Evolutionary conservation across 257 asterid genomes (phyloP), one percentile per base, ranked within the genome.

Genomic region (Nicotiana attenuata): DNA sequence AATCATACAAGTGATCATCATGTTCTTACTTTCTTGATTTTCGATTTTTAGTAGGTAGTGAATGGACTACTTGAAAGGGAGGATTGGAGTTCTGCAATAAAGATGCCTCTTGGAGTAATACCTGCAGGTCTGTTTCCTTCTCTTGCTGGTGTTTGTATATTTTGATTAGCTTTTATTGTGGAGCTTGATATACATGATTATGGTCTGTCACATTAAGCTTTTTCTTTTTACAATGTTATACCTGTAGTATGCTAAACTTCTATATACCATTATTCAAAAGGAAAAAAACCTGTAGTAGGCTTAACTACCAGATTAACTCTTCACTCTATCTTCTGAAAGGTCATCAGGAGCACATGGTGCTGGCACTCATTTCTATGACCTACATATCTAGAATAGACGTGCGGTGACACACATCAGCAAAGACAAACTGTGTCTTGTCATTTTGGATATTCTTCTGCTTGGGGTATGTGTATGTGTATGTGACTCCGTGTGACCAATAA

Each of bases 31-130:
- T 84, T 80, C 87, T 80, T 82, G 80, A 76, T 28, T 83, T 85
- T 80, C 33, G 78, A 82, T 71, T 87, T 87, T 86, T 91, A 90
- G 91, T 92, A 96, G 99, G 97, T 94, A 77, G 87, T 96, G 64
- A 96, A 94, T 85, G 99, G 99, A 86, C 90, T 96, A 90, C 99
- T 96, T 31, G 84, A 83, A 77, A 90, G 99, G 94, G 90, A 90
- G 89, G 99, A 96, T 67, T 96, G 99, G 99, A 81, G 82, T 1
- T 84, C 84, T 38, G 98, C 97, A 64, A 92, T 94, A 77, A 89
- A 24, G 88, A 94, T 84, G 80, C 97, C 99, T 83, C 92, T 96
- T 68, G 99, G 98, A 76, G 90, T 88, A 80, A 92, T 96, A 66
- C 99, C 99, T 78, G 99, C 98, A 89, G 98, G 99, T 96, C 67